phyloP scores from a whole-genome alignment of 345 rosid genomes.

The Gossypium turneri region DNA sequence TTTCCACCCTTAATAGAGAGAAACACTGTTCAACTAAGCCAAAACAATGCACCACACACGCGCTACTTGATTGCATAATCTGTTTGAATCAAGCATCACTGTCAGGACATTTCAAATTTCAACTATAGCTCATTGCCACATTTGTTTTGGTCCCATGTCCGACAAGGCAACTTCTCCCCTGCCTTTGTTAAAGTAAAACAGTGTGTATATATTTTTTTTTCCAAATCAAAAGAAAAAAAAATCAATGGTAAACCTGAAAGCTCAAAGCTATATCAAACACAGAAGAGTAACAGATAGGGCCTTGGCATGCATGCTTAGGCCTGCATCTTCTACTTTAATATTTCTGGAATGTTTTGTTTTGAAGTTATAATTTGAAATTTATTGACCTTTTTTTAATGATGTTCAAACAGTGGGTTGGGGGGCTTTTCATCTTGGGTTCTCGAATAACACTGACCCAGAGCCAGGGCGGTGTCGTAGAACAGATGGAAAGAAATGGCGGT shows the following conservation, averaged over 20 bases:
- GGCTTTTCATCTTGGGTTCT: conserved; percentile 73
- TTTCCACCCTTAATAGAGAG: too few species aligned
- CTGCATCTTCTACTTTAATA: neutral
- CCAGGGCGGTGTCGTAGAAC: conserved; percentile 97
- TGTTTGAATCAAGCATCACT: neutral
- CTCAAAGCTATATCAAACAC: neutral
- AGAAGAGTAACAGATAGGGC: neutral
- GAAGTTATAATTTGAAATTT: neutral
- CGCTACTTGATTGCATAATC: neutral
- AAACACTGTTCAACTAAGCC: neutral
- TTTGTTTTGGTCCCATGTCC: conserved; percentile 15
- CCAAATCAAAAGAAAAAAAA: neutral
- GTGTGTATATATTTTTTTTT: neutral
- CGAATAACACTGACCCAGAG: conserved; percentile 79
- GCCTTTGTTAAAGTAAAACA: neutral
- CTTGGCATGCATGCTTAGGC: neutral
- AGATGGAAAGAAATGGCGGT: conserved; percentile 99
- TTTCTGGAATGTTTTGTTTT: neutral
- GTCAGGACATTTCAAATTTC: neutral
- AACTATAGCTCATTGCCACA: neutral
- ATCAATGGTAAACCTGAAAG: neutral
- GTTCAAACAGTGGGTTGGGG: conserved; percentile 65
- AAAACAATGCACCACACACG: neutral
- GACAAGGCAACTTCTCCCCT: conserved; percentile 1
- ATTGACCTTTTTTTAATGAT: neutral